These are phyloP conservation scores for Bruguiera sexangula DNA, from an alignment of 345 rosid species.

Conservation along the genomic window DNA sequence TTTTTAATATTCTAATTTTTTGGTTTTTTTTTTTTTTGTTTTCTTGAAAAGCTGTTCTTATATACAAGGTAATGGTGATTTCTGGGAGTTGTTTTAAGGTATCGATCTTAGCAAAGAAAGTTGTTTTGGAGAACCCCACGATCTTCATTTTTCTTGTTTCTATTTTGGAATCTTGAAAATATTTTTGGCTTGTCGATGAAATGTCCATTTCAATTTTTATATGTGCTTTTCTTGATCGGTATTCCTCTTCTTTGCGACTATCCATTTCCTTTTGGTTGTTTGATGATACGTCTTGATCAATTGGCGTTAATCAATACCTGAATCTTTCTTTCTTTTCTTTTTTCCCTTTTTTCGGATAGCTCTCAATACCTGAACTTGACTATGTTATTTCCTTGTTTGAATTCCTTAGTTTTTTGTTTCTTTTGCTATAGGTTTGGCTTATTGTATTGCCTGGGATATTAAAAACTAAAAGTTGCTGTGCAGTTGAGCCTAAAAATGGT, in stretches of 20 bases:
- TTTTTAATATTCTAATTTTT: slow-evolving; percentile 1
- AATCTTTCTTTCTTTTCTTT: background rate
- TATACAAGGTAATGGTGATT: slow-evolving; percentile 18
- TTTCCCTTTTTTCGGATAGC: background rate
- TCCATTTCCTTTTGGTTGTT: slow-evolving; percentile 16
- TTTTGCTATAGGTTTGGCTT: too few relatives aligned
- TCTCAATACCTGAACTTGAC: background rate
- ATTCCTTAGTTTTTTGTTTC: too few relatives aligned
- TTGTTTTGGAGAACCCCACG: slow-evolving; percentile 26
- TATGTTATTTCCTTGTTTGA: too few relatives aligned
- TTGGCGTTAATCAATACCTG: background rate
- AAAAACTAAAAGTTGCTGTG: too few relatives aligned
- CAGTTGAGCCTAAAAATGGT: too few relatives aligned
- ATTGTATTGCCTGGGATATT: too few relatives aligned
- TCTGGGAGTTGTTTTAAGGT: slow-evolving; percentile 22
- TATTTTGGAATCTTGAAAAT: slow-evolving; percentile 2
- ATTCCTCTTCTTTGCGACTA: background rate
- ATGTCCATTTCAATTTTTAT: slow-evolving; percentile 23
- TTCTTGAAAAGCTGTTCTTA: slow-evolving; percentile 1
- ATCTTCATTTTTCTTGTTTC: slow-evolving; percentile 1
- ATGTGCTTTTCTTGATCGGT: background rate
- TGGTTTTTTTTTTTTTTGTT: slow-evolving; percentile 6
- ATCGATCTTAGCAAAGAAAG: slow-evolving; percentile 47
- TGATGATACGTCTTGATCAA: slow-evolving; percentile 42
- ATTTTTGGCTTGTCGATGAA: slow-evolving; percentile 18